Percentiles rank a stretch among this genome's conserved stretches.
phyloP scores from a whole-genome alignment of 164 flowering plant genomes.

The Vitis amurensis region DNA sequence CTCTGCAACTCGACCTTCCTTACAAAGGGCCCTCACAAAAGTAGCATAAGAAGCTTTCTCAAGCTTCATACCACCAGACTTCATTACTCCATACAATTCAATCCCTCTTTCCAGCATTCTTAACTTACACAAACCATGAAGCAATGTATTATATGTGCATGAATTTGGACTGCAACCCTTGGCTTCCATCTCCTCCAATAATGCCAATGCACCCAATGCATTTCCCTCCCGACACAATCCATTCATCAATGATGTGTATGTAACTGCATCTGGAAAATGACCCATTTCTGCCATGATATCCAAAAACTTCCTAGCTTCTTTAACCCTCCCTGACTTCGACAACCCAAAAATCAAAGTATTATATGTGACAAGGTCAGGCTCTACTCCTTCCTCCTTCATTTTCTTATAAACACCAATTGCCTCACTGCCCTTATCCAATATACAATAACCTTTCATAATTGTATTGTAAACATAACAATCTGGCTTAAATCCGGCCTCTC shows the following conservation, averaged over 20 bases:
- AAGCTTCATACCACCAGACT: slow-evolving; percentile 56
- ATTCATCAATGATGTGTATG: slow-evolving; percentile 89
- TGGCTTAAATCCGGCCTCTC: slow-evolving; percentile 67
- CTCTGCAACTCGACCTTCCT: slow-evolving; percentile 66
- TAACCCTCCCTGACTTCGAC: slow-evolving; percentile 73
- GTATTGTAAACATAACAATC: slow-evolving; percentile 88
- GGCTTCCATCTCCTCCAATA: slow-evolving; percentile 75
- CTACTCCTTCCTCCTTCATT: slow-evolving; percentile 78
- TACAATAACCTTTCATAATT: slow-evolving; percentile 88
- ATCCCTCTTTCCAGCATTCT: slow-evolving; percentile 62
- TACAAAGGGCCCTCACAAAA: slow-evolving; percentile 68
- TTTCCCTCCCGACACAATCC: slow-evolving; percentile 90
- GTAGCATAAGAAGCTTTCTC: slow-evolving; percentile 75
- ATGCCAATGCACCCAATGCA: slow-evolving; percentile 58
- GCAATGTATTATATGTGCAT: slow-evolving; percentile 82
- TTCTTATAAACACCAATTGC: slow-evolving; percentile 68
- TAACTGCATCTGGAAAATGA: slow-evolving; percentile 71
- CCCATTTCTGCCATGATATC: slow-evolving; percentile 69
- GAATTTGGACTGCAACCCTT: slow-evolving; percentile 73
- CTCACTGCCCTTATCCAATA: slow-evolving; percentile 53
- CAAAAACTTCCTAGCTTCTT: slow-evolving; percentile 65
- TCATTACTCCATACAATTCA: slow-evolving; percentile 67
- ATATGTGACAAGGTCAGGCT: slow-evolving; percentile 78
- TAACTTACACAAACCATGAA: slow-evolving; percentile 78
- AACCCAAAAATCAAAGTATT: slow-evolving; percentile 89